Base-by-base conservation (phyloP, 371 early-diverging fungal species). In the Synchytrium microbalum region DNA sequence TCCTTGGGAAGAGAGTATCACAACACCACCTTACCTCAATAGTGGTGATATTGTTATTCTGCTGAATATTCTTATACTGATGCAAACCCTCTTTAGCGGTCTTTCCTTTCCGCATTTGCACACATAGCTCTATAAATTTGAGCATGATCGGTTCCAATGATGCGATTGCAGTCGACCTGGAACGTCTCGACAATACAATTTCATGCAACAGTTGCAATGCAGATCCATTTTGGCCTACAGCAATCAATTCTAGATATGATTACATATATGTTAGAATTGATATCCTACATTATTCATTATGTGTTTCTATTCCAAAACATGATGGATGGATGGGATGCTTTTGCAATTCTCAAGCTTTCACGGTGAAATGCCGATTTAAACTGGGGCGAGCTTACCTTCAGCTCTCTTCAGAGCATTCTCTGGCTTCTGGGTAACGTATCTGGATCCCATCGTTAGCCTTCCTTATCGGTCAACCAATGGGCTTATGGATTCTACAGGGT, bases 11-110 rank as follows among this genome's bases (percentile, higher is more conserved):
- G 24, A n/a, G 24, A 25, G 2, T 31, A n/a, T 24, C 8, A 32
- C 14, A 3, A 59, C 13, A 52, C 55, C 29, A 0, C 31, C 3
- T 28, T 72, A 89, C 89, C 85, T 91, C 96, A 70, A 97, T 89
- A 27, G 91, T 88, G 56, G 85, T 79, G 61, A 96, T 90, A 69
- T 88, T 90, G 66, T 86, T 87, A 80, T 95, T 92, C 80, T 95
- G 95, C 60, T 93, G 90, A 74, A 93, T 89, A 82, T 95, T 95
- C 79, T 94, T 94, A 84, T 92, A 96, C 79, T 92, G 92, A 67
- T 90, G 89, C 71, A 98, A 84, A 59, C 89, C 95, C 76, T 98
- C 97, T 79, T 93, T 93, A 51, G 92, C 92, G 67, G 88, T 77
- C 81, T 91, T 93, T 64, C 94, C 92, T 77, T 91, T 87, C 60